Evolutionary conservation across 2,329 filamentous ascomycete species (phyloP), one percentile per base, ranked within the genome.

Genomic region (Colletotrichum euphorbiae): DNA sequence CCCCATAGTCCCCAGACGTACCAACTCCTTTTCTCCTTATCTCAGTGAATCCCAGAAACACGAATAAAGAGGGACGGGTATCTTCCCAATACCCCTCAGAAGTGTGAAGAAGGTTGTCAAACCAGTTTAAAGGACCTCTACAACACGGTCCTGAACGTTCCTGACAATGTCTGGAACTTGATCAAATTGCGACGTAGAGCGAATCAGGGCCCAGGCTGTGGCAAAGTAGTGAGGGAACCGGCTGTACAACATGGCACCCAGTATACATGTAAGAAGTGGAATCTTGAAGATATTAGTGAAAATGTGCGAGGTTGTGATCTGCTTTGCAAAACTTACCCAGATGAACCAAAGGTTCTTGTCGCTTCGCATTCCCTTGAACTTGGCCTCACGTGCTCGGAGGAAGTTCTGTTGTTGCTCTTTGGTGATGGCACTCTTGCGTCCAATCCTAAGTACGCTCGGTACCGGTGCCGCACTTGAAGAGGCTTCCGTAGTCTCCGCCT

Each of bases 291-390:
- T 19, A 62, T 78, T 73, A 75, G 74, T 31, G 19, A n/a, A n/a
- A 48, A n/a, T 17, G 13, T 28, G 15, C 15, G 6, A 46, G 19
- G n/a, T 19, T 42, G 19, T 13, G 28, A 21, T 24, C n/a, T 6
- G 15, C n/a, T 6, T 28, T 13, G 19, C 19, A 2, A 9, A 17
- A 78, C 82, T 74, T 84, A 90, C 88, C 89, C 89, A 91, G 73
- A 91, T 84, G 72, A 90, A 89, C 80, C 90, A 91, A 51, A 91
- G 80, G 75, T 90, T 90, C 72, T 85, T 84, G 73, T 91, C 89
- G 67, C 86, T 87, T 71, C 87, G 85, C 68, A 90, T 80, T 68
- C 83, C 84, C 83, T 90, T 91, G 73, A 89, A 80, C 76, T 87
- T 90, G 75, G 85, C 83, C 63, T 89, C 86, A 70, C 89, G 87